These are phyloP conservation scores for Blastobotrys niveus DNA, from an alignment of 1,139 yeast genomes.

Conservation along the genomic window DNA sequence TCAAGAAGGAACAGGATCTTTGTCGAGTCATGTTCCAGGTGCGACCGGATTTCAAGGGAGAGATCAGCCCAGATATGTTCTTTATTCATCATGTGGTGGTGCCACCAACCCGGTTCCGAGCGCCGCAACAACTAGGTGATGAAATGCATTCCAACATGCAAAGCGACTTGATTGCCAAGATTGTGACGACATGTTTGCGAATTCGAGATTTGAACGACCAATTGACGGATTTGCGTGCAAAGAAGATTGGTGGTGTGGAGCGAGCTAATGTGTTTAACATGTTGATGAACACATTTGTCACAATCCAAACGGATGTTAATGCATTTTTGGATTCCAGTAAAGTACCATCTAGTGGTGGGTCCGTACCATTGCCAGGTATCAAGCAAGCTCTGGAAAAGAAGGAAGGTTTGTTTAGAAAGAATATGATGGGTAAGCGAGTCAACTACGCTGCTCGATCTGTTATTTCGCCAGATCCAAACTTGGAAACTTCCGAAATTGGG, in stretches of 20 bases:
- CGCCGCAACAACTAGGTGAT: conserved; percentile 95
- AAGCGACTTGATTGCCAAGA: conserved; percentile 76
- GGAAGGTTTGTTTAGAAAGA: conserved; percentile 96
- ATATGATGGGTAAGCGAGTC: conserved; percentile 99
- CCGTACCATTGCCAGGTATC: conserved; percentile 83
- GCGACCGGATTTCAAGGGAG: conserved; percentile 53
- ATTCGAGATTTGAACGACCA: conserved; percentile 88
- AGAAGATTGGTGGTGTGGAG: conserved; percentile 65
- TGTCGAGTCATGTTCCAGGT: conserved; percentile 59
- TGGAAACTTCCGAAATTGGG: conserved; percentile 97
- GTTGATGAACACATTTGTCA: conserved; percentile 91
- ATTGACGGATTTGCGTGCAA: conserved; percentile 36
- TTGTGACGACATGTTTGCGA: conserved; percentile 70
- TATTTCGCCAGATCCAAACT: conserved; percentile 97
- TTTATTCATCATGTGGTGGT: conserved; percentile 83
- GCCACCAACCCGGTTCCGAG: conserved; percentile 94
- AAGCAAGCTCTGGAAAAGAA: conserved; percentile 98
- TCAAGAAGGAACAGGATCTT: conserved; percentile 50
- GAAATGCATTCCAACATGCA: conserved; percentile 93
- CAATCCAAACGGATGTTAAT: conserved; percentile 91
- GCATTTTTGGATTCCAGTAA: conserved; percentile 90
- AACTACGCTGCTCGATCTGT: conserved; percentile 98
- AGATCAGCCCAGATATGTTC: conserved; percentile 77
- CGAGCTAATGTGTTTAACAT: conserved; percentile 76
- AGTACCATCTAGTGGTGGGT: conserved; percentile 67